These are phyloP conservation scores for Hevea brasiliensis DNA, from an alignment of 345 rosid species.

Conservation along the genomic window DNA sequence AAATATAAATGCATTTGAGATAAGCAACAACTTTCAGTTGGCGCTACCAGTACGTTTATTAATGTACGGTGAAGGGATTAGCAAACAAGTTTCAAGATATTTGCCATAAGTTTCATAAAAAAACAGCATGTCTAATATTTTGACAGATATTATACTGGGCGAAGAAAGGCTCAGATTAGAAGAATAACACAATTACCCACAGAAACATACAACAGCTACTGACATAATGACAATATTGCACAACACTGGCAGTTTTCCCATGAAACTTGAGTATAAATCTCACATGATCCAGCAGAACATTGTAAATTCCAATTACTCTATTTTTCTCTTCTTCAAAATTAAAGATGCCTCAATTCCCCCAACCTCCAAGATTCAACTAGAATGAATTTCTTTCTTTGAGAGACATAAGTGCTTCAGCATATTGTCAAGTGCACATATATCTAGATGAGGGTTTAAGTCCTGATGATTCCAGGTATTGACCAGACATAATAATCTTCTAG, in stretches of 20 bases:
- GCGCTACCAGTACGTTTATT: neutral
- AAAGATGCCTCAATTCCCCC: neutral
- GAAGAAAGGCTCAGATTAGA: neutral
- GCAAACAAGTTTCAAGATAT: too few species aligned
- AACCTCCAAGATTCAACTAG: neutral
- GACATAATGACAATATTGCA: neutral
- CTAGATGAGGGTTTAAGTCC: neutral
- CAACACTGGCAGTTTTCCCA: neutral
- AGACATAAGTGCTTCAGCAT: neutral
- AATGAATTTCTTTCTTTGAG: neutral
- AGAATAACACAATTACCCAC: neutral
- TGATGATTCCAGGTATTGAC: neutral
- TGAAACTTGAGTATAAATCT: neutral
- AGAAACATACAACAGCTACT: neutral
- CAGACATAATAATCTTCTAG: neutral
- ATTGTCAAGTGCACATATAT: neutral
- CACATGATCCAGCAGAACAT: neutral
- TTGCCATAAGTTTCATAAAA: neutral
- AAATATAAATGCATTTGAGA: neutral
- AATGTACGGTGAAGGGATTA: neutral
- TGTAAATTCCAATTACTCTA: neutral
- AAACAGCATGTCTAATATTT: too few species aligned
- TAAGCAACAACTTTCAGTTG: neutral
- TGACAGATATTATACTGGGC: too few species aligned
- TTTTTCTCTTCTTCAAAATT: neutral